Conservation (phyloP, 768 basidiomycete species). For the Boletus patriciae region DNA sequence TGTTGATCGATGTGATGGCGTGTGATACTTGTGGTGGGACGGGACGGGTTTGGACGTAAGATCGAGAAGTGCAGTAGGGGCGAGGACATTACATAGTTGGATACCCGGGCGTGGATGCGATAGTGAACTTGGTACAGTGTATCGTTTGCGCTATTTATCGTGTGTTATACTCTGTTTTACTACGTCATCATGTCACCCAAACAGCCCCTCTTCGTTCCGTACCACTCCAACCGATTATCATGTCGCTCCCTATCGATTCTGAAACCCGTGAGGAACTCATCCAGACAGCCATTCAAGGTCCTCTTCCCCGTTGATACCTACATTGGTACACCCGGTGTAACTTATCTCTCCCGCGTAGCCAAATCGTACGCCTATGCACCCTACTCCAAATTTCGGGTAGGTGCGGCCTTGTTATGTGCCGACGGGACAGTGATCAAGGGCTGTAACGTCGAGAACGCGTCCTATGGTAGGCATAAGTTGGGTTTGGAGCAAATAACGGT, state of each 20-base stretch:
- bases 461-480: conserved; percentile 61
- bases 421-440: conserved; percentile 78
- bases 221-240: neutral
- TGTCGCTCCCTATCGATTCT: conserved; percentile 34
- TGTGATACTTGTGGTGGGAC: conserved; percentile 65
- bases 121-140: too few species aligned
- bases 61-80: neutral
- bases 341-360: conserved; percentile 37
- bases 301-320: neutral
- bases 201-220: neutral
- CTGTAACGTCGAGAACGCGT: conserved; percentile 92
- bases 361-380: conserved; percentile 74
- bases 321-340: neutral
- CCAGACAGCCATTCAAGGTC: conserved; percentile 42
- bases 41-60: conserved; percentile 51
- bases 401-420: conserved; percentile 74
- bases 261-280: conserved; percentile 52
- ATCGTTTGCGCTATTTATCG: neutral
- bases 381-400: conserved; percentile 92
- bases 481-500: neutral
- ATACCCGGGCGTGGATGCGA: neutral
- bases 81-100: neutral
- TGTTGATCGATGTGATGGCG: conserved; percentile 52
- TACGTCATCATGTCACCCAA: too few species aligned
- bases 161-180: too few species aligned